Evolutionary conservation across 371 early-diverging fungal species (phyloP), one percentile per base, ranked within the genome.

Genomic region (Chytridiales sp.): DNA sequence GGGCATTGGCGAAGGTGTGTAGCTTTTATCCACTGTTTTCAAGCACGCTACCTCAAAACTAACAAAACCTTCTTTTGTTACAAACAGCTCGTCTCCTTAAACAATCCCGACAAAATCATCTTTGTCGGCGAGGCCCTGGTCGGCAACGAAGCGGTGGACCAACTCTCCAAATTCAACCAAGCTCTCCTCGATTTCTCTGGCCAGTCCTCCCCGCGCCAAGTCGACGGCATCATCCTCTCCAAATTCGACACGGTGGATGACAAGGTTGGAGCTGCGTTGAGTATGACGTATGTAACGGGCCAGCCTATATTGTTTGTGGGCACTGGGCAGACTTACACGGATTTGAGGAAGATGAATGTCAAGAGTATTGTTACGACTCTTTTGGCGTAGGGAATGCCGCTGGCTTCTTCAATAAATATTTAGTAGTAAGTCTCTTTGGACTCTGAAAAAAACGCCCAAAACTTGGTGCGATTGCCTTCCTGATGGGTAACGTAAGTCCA

Each of bases 51-150:
- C 39, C 39, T 38, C n/a, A 38, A 38, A 38, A 38, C 39, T 38
- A 21, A 22, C 26, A 41, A 46, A 47, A n/a, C 8, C 19, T 58
- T 31, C 41, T 3, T 11, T 38, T n/a, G 30, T 8, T 6, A n/a
- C n/a, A n/a, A n/a, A n/a, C 64, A 87, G 80, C 79, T 99, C 30
- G 97, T 98, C 5, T 80, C 90, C 19, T 85, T 90, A 19, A 99
- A 98, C 72, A 85, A 87, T 39, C 98, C 98, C 0, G 94, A 98
- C 80, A 97, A 97, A 78, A 91, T 99, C 62, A 82, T 99, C 58
- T 99, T 98, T 84, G 99, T 99, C 8, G 99, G 99, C 39, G 99
- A 99, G 79, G 99, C 99, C 1, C 75, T 99, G 19, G 98, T 98
- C 13, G 99, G 99, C 40, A 95, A 93, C 67, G 99, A 98, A 75